Evolutionary conservation across 352 stramenopile genomes (phyloP), one percentile per base, ranked within the genome.

Genomic region (Pythium brachiatum): DNA sequence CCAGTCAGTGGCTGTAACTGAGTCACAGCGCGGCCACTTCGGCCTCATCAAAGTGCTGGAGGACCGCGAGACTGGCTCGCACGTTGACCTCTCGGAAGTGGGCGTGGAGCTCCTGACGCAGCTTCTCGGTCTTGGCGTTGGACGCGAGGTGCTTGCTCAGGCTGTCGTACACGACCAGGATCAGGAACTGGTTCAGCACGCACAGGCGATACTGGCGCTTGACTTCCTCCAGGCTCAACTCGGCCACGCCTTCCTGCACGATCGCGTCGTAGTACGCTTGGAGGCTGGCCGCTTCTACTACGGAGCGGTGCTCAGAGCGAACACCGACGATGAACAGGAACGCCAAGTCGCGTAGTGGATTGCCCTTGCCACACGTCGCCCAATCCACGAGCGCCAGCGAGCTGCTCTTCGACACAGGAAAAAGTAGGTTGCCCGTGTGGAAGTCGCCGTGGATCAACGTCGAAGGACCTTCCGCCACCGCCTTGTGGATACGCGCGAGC

Each of bases 261-360:
- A 88, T 69, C 8, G 60, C 57, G 6, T 75, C 60, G 38, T 67
- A 39, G 50, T 94, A 94, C 23, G 76, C 25, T 27, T 75, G 39
- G 9, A 92, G 53, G 23, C 70, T 80, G 0, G 57, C 23, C 0
- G 47, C 43, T 64, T 94, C 85, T 12, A 77, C 54, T 26, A 47
- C 53, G 34, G 62, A 60, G 11, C 85, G 85, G 43, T 88, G 74
- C 4, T 62, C 59, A 1, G 75, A 60, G 20, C 73, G 72, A 20
- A 92, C 83, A 62, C 85, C 86, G 15, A 94, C 83, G 47, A 91
- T 88, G 50, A 94, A 94, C 54, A 94, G 86, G 70, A 94, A 94
- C 20, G 76, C 82, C 15, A 94, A 57, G 54, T 94, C 85, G 26
- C 85, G 82, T 68, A 94, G 70, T 12, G 85, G 82, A 47, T 94